Evolutionary conservation across 1,139 yeast genomes (phyloP), one percentile per base, ranked within the genome.

Genomic region (Debaryomycetaceae sp.): DNA sequence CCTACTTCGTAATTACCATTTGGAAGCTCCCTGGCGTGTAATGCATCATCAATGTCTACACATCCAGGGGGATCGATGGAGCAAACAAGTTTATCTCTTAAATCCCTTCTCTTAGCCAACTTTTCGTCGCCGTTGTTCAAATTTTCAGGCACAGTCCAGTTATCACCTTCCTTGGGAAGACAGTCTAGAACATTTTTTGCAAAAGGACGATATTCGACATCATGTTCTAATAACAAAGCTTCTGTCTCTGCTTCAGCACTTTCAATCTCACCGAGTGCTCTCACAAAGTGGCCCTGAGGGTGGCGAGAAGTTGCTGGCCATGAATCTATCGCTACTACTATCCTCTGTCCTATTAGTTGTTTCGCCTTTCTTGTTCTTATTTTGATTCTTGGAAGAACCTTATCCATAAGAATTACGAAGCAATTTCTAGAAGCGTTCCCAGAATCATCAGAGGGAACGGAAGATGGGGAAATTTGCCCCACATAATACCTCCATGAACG

Each of bases 41-140:
- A 72, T 1, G 99, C 99, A 71, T 95, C 99, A 72, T 95, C 99
- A 56, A 95, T 95, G 79, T 95, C 99, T 53, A 91, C 98, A 81
- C 99, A 93, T 38, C 87, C 85, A 2, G 97, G 97, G 11, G 99
- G 99, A 75, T 95, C 99, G 53, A 95, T 95, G 36, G 96, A 87
- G 64, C 99, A 95, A 37, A 95, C 90, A 40, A 89, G 72, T 55
- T 89, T 81, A 56, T 93, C 95, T 59, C 99, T 80, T 49, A 91
- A 74, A 65, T 95, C 99, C 45, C 72, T 78, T 63, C 99, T 81
- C 53, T 83, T 80, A 33, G 75, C 71, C 54, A 87, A 66, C 50
- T 79, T 71, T 8, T 80, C 78, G 60, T 85, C 93, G 5, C 80
- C 81, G 46, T 75, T 78, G 40, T 76, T 68, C 45, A 81, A 62